These are phyloP conservation scores for Phoma sp. DNA, from an alignment of 2,329 filamentous ascomycete species.

Conservation along the genomic window DNA sequence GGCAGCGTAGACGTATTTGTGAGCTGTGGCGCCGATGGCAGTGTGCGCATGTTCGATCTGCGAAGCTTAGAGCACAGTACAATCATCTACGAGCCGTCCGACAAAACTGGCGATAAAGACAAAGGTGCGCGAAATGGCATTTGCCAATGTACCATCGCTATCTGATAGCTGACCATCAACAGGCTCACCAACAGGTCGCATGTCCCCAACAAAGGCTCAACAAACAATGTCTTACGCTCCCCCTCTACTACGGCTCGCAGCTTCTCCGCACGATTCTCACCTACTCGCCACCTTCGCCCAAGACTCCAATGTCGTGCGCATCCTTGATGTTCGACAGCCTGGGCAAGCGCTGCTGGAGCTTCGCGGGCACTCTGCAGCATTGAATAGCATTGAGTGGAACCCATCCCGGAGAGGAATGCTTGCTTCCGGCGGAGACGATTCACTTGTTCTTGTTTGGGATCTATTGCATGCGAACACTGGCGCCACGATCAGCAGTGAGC, in stretches of 20 bases:
- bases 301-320: constrained; percentile 89
- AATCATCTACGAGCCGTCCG: constrained; percentile 97
- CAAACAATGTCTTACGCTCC: constrained; percentile 71
- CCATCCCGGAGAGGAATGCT: constrained; percentile 84
- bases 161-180: constrained; percentile 8
- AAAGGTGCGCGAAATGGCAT: constrained; percentile 44
- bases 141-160: no score
- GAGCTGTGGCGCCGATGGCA: constrained; percentile 95
- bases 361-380: constrained; percentile 80
- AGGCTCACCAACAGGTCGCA: constrained; percentile 56
- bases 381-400: constrained; percentile 97
- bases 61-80: constrained; percentile 96
- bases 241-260: constrained; percentile 79
- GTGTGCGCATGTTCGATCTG: constrained; percentile 97
- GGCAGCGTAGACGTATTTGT: constrained; percentile 99
- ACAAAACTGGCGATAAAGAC: constrained; percentile 67
- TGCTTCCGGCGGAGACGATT: constrained; percentile 91
- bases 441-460: constrained; percentile 91
- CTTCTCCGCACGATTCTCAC: constrained; percentile 93
- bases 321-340: constrained; percentile 93
- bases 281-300: constrained; percentile 96
- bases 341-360: constrained; percentile 94
- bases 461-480: constrained; percentile 71
- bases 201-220: constrained; percentile 76
- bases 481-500: constrained; percentile 54